phyloP scores from a whole-genome alignment of 2,329 filamentous ascomycete genomes.

The Neoascochyta sp. region DNA sequence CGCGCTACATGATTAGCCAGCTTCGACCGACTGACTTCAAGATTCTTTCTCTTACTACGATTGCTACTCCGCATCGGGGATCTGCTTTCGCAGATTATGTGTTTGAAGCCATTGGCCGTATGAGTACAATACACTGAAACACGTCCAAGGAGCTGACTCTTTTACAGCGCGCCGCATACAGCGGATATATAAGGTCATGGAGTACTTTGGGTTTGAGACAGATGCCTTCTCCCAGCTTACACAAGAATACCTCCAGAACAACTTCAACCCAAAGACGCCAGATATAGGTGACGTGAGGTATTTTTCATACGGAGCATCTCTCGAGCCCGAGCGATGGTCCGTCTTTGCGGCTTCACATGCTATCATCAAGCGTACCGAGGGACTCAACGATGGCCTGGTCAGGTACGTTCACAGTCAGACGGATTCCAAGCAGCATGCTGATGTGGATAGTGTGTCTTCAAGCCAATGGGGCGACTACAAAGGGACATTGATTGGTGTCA shows the following conservation, averaged over 20 bases:
- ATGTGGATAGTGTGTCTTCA: constrained; percentile 50
- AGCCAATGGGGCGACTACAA: constrained; percentile 61
- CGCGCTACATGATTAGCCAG: constrained; percentile 61
- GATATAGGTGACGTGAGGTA: constrained; percentile 55
- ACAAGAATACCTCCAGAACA: constrained; percentile 53
- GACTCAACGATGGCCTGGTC: constrained; percentile 61
- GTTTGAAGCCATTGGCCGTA: constrained; percentile 56
- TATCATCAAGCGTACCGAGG: constrained; percentile 54
- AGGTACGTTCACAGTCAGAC: constrained; percentile 36
- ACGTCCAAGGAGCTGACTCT: constrained; percentile 13
- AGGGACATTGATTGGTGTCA: constrained; percentile 60
- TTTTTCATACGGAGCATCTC: constrained; percentile 60
- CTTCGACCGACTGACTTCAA: constrained; percentile 64
- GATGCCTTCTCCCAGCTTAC: constrained; percentile 62
- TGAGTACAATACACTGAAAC: constrained; percentile 24
- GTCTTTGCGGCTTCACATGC: constrained; percentile 56
- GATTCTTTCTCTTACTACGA: constrained; percentile 65
- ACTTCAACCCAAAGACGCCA: constrained; percentile 58
- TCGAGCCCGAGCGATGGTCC: constrained; percentile 54
- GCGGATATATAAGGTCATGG: constrained; percentile 54
- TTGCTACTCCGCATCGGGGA: constrained; percentile 60
- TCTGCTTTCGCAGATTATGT: constrained; percentile 61
- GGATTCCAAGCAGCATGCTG: neutral
- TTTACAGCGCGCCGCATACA: constrained; percentile 46
- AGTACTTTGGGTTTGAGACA: constrained; percentile 54